These are phyloP conservation scores for Talaromyces albobiverticillius DNA, from an alignment of 2,329 filamentous ascomycete genomes.

Conservation along the genomic window DNA sequence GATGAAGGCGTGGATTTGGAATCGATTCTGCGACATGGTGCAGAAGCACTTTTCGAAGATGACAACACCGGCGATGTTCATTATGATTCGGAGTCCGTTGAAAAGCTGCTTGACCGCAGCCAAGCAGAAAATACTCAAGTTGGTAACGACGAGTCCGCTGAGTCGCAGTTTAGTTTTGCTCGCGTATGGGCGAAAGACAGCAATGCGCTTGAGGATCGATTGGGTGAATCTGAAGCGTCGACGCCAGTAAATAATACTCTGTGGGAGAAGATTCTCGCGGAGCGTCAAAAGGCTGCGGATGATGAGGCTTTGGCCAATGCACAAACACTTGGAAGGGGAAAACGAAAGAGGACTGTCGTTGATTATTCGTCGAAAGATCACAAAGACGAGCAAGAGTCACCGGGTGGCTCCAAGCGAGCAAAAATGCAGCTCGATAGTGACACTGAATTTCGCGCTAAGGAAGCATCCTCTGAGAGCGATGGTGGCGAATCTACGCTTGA, in stretches of 20 bases:
- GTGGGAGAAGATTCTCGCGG: slow-evolving; percentile 86
- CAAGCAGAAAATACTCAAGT: slow-evolving; percentile 70
- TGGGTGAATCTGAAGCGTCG: slow-evolving; percentile 54
- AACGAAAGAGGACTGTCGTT: slow-evolving; percentile 63
- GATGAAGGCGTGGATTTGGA: slow-evolving; percentile 77
- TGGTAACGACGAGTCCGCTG: slow-evolving; percentile 63
- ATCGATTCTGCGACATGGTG: slow-evolving; percentile 82
- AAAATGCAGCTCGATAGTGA: slow-evolving; percentile 24
- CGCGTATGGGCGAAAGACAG: slow-evolving; percentile 88
- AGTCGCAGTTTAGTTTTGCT: slow-evolving; percentile 84
- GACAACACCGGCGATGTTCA: slow-evolving; percentile 67
- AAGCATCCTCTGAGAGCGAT: slow-evolving; percentile 20
- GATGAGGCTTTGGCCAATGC: slow-evolving; percentile 65
- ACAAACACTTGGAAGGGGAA: slow-evolving; percentile 80
- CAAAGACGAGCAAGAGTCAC: slow-evolving; percentile 16
- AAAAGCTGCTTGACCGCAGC: slow-evolving; percentile 84
- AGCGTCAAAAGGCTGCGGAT: slow-evolving; percentile 76
- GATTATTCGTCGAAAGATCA: slow-evolving; percentile 21
- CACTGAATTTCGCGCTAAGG: slow-evolving; percentile 29
- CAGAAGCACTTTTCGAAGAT: slow-evolving; percentile 79
- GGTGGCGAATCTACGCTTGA: slow-evolving; percentile 21
- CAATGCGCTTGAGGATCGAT: slow-evolving; percentile 61
- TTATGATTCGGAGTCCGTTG: slow-evolving; percentile 80
- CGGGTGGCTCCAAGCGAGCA: slow-evolving; percentile 23
- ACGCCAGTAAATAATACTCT: slow-evolving; percentile 63